Evolutionary conservation across 1,284 basidiomycete genomes (phyloP).

Genomic region (Ganoderma leucocontextum): DNA sequence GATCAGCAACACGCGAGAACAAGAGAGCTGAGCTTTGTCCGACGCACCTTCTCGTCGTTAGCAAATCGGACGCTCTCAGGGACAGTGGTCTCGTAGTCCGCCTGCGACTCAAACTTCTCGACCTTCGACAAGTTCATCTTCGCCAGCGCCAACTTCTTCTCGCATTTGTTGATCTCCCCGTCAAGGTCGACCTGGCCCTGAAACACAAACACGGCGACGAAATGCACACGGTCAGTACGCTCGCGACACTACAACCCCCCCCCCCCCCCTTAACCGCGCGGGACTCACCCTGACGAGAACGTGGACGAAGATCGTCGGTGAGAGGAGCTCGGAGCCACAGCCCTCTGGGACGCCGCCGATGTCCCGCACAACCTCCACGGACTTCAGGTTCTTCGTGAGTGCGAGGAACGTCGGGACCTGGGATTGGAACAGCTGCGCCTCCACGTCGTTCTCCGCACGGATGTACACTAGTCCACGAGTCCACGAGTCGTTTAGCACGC

Average conservation of each 20-base stretch:
- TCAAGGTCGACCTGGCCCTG: constrained; percentile 83
- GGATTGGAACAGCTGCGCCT: constrained; percentile 71
- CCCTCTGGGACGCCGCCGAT: constrained; percentile 81
- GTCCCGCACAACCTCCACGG: constrained; percentile 56
- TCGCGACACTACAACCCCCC: neutral
- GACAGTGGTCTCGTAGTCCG: constrained; percentile 83
- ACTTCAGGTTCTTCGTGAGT: constrained; percentile 91
- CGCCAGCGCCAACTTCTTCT: constrained; percentile 85
- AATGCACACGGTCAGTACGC: neutral
- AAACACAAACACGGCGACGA: neutral
- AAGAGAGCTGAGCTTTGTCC: neutral
- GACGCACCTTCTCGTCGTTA: constrained; percentile 78
- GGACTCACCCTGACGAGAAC: constrained; percentile 82
- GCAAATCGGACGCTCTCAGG: constrained; percentile 77
- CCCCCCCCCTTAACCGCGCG: neutral
- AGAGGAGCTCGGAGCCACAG: constrained; percentile 87
- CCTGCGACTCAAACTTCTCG: constrained; percentile 63
- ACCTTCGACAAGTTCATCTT: constrained; percentile 80
- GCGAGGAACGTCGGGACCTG: constrained; percentile 83
- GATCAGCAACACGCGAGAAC: neutral
- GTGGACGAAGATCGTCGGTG: constrained; percentile 78
- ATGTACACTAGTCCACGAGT: constrained; percentile 80
- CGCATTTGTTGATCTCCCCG: constrained; percentile 84
- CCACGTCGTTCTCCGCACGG: constrained; percentile 70
- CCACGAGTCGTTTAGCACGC: no score